phyloP scores from a whole-genome alignment of 2,329 filamentous ascomycete genomes.

The Aspergillus sp. region DNA sequence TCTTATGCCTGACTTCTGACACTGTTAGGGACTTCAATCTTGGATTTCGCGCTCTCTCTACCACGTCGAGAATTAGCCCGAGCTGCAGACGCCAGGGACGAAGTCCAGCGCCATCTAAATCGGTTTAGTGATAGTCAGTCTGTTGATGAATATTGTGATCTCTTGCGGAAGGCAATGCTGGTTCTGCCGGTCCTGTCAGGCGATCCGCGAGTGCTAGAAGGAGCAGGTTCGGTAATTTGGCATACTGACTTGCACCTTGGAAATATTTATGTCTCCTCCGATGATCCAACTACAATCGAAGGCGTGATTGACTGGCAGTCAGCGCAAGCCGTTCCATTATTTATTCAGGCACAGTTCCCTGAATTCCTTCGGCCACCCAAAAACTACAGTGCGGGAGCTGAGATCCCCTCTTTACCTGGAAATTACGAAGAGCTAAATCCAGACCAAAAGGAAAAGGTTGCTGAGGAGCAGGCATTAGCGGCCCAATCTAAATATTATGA shows the following conservation, averaged over 20 bases:
- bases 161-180: conserved; percentile 15
- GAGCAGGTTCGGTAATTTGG: conserved; percentile 15
- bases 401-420: conserved; percentile 17
- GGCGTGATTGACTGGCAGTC: conserved; percentile 30
- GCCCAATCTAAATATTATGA: conserved; percentile 27
- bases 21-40: conserved; percentile 14
- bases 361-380: conserved; percentile 22
- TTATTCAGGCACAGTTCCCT: conserved; percentile 24
- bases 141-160: conserved; percentile 16
- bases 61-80: conserved; percentile 14
- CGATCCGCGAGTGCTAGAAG: conserved; percentile 15
- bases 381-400: conserved; percentile 16
- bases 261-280: conserved; percentile 24
- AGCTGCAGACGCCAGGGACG: neutral
- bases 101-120: conserved; percentile 18
- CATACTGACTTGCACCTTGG: conserved; percentile 26
- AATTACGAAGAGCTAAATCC: conserved; percentile 16
- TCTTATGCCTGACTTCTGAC: neutral
- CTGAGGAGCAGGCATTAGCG: conserved; percentile 10
- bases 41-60: conserved; percentile 18
- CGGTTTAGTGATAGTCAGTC: conserved; percentile 17
- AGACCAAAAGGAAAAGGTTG: conserved; percentile 13
- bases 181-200: conserved; percentile 18
- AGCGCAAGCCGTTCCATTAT: conserved; percentile 19
- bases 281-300: conserved; percentile 21